Evolutionary conservation across 2,329 filamentous ascomycete species (phyloP), one percentile per base, ranked within the genome.

Genomic region (Stagonosporopsis tanaceti): DNA sequence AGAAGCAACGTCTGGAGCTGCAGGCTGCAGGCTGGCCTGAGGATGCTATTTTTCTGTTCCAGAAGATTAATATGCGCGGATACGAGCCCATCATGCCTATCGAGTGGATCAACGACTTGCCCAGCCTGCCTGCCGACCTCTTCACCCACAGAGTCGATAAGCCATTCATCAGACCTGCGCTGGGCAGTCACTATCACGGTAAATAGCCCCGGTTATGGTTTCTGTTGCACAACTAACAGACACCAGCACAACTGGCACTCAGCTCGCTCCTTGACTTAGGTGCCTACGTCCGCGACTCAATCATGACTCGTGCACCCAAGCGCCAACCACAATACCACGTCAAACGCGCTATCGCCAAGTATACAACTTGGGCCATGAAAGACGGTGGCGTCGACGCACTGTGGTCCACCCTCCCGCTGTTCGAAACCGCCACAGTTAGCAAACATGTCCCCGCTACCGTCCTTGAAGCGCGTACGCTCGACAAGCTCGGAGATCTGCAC

Each of bases 71-170:
- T 6, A 79, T 82, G 74, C 82, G 85, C 39, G 85, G 85, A 15
- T 82, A 81, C 50, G 84, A 87, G 71, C 81, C 85, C 9, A 69
- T 87, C 1, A 67, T 87, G 12, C 83, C 84, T 1, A 68, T 71
- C 12, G 75, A 75, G 58, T 87, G 84, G 84, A 74, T 77, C 41
- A 70, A 79, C 47, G 84, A 87, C 61, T 86, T 86, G 60, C 72
- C 74, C 8, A 84, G 81, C 15, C 67, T 87, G 14, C 85, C 85
- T 2, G 76, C 80, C 8, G 76, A 78, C 8, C 69, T 87, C 1
- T 87, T 87, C 70, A 78, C 80, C 8, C 62, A 70, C 2, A 70
- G 75, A 11, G 62, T 76, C 17, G 72, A 77, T 39, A 72, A 76
- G 20, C 78, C 82, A 0, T 79, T 82, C 59, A 80, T 87, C 55